Percentiles rank a stretch among this genome's conserved stretches.
phyloP scores from a whole-genome alignment of 2,329 filamentous ascomycete genomes.

The Penicillium corylophilum region DNA sequence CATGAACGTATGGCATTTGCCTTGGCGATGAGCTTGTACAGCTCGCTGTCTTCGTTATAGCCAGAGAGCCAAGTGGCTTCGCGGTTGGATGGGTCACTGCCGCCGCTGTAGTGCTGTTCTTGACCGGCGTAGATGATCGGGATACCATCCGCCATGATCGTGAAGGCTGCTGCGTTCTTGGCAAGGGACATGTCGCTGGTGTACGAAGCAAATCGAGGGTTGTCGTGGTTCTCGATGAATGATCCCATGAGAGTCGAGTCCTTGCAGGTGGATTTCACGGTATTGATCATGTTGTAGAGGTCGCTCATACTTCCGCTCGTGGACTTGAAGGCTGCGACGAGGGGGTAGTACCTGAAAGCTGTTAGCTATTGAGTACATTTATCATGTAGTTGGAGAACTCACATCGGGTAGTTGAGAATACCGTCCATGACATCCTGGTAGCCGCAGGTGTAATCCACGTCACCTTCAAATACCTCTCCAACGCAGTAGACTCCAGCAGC shows the following conservation, averaged over 20 bases:
- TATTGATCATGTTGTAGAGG: conserved; percentile 36
- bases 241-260: conserved; percentile 53
- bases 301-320: conserved; percentile 35
- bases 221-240: conserved; percentile 64
- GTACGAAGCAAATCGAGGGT: conserved; percentile 52
- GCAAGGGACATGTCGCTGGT: conserved; percentile 60
- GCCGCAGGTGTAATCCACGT: conserved; percentile 41
- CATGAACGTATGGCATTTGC: conserved; percentile 54
- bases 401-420: conserved; percentile 51
- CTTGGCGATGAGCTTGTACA: conserved; percentile 51
- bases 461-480: conserved; percentile 48
- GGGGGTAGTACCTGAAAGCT: conserved; percentile 41
- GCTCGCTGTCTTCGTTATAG: conserved; percentile 49
- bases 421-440: conserved; percentile 49
- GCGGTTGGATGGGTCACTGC: conserved; percentile 51
- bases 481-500: conserved; percentile 49
- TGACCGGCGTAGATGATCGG: conserved; percentile 68
- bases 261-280: conserved; percentile 33
- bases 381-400: background rate
- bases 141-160: conserved; percentile 60
- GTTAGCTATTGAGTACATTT: conserved; percentile 44
- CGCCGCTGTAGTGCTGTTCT: conserved; percentile 61
- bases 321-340: conserved; percentile 37
- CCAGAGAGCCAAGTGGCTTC: conserved; percentile 59
- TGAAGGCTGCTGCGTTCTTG: conserved; percentile 61